Evolutionary conservation across 2,329 filamentous ascomycete species (phyloP).

Genomic region (Zasmidium cellare): DNA sequence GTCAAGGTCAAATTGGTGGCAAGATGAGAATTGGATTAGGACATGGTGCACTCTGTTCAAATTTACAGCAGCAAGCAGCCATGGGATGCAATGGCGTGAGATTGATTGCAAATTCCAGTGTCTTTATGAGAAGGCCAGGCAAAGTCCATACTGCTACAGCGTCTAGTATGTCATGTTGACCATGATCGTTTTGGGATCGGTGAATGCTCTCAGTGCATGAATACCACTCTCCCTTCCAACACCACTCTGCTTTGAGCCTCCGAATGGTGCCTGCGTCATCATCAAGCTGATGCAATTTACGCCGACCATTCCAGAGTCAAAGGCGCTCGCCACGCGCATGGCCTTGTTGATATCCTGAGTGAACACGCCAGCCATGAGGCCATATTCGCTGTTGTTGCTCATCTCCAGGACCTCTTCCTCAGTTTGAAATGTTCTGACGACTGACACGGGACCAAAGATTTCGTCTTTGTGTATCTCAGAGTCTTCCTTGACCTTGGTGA

Average conservation of each 20-base stretch:
- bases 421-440: slow-evolving; percentile 61
- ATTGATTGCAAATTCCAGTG: no score
- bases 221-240: slow-evolving; percentile 49
- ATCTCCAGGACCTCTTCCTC: slow-evolving; percentile 38
- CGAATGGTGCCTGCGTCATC: slow-evolving; percentile 46
- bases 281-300: slow-evolving; percentile 36
- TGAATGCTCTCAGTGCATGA: slow-evolving; percentile 48
- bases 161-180: slow-evolving; percentile 14
- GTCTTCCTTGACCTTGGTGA: slow-evolving; percentile 11
- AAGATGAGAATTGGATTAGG: neutral
- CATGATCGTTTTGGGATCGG: slow-evolving; percentile 45
- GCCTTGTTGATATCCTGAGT: slow-evolving; percentile 61
- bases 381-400: slow-evolving; percentile 60
- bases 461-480: slow-evolving; percentile 11
- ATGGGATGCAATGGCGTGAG: no score
- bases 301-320: slow-evolving; percentile 55
- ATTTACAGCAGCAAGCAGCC: no score
- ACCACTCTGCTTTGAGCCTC: slow-evolving; percentile 53
- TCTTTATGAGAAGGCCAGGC: no score
- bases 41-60: no score
- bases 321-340: slow-evolving; percentile 43
- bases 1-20: slow-evolving; percentile 3
- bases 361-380: slow-evolving; percentile 70
- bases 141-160: no score
- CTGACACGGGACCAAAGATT: slow-evolving; percentile 70